phyloP scores from a whole-genome alignment of 2,329 filamentous ascomycete species.

The Ophiognomonia clavigignenti-juglandacearum region DNA sequence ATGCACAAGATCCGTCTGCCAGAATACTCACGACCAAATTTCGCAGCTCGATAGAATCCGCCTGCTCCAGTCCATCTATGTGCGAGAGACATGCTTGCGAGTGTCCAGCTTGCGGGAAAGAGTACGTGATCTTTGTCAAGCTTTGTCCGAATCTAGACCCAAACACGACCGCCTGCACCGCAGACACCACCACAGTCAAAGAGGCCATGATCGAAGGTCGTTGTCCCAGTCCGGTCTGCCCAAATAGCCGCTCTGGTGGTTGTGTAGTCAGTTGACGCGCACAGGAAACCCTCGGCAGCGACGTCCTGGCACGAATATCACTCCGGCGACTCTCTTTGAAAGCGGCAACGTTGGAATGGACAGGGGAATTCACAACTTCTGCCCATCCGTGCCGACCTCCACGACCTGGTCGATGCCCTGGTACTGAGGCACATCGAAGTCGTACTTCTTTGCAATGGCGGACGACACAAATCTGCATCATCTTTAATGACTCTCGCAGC shows the following conservation, averaged over 20 bases:
- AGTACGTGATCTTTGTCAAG: conserved; percentile 53
- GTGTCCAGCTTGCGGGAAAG: conserved; percentile 57
- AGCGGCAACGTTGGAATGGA: too few species aligned
- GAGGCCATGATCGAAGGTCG: conserved; percentile 47
- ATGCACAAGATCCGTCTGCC: conserved; percentile 7
- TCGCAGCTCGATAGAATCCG: conserved; percentile 15
- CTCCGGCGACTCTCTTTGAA: too few species aligned
- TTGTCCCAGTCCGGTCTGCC: conserved; percentile 56
- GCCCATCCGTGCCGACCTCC: conserved; percentile 55
- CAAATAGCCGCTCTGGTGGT: conserved; percentile 52
- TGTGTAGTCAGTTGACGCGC: conserved; percentile 48
- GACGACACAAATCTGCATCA: conserved; percentile 67
- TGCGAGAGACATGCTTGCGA: conserved; percentile 52
- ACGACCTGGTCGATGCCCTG: conserved; percentile 84
- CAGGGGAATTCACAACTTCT: conserved; percentile 57
- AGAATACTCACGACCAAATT: conserved; percentile 2
- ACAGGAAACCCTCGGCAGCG: background rate
- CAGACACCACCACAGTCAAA: conserved; percentile 32
- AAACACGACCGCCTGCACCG: conserved; percentile 42
- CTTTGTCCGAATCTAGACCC: conserved; percentile 50
- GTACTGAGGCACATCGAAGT: conserved; percentile 77
- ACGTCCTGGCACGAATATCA: background rate
- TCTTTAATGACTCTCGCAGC: conserved; percentile 1
- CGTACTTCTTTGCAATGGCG: conserved; percentile 77
- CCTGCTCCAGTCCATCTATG: conserved; percentile 40